Percentiles rank a stretch among this genome's conserved stretches.
Evolutionary conservation across 371 early-diverging fungal genomes (phyloP).

Genomic region (Rhizopus arrhizus): DNA sequence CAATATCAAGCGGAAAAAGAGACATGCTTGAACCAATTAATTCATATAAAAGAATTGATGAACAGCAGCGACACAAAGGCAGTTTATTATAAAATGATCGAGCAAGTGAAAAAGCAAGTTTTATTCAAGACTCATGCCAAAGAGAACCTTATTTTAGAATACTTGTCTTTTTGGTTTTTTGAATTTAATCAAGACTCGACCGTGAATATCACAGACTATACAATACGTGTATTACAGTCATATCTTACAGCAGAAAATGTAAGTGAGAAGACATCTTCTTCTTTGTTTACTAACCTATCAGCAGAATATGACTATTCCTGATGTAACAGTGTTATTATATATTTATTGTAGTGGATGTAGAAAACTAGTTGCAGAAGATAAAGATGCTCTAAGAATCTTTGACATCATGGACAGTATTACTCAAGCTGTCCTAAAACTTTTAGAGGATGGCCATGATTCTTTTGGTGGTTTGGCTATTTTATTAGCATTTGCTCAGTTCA

Average conservation of each 20-base stretch:
- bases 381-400: constrained; percentile 10
- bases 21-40: background rate
- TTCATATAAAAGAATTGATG: constrained; percentile 1
- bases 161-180: constrained; percentile 18
- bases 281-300: background rate
- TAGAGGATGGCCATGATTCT: constrained; percentile 1
- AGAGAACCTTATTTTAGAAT: constrained; percentile 6
- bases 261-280: background rate
- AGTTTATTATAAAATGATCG: constrained; percentile 1
- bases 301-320: background rate
- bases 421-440: background rate
- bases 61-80: background rate
- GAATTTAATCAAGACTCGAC: constrained; percentile 10
- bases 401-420: constrained; percentile 20
- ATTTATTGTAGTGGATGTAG: constrained; percentile 15
- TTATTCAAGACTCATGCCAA: background rate
- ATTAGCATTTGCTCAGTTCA: constrained; percentile 20
- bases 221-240: background rate
- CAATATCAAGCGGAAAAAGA: background rate
- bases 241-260: background rate
- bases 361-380: constrained; percentile 3
- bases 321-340: constrained; percentile 13
- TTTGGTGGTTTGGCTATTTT: constrained; percentile 6
- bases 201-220: background rate
- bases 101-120: constrained; percentile 6